Evolutionary conservation across 1,284 basidiomycete genomes (phyloP).

Genomic region (Prillingera fragicola): DNA sequence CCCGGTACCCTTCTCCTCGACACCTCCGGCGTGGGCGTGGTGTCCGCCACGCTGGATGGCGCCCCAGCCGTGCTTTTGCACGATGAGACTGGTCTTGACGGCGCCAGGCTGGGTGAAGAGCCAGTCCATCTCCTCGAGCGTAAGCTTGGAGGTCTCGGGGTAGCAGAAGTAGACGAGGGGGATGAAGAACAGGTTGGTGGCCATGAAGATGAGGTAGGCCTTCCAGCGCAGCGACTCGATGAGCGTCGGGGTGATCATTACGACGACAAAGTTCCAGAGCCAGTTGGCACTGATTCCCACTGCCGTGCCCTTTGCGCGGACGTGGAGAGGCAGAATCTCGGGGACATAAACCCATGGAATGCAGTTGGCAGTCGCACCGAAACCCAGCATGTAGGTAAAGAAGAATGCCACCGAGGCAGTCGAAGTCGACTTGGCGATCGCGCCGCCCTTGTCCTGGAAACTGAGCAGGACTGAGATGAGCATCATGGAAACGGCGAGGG

Average conservation of each 20-base stretch:
- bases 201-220: constrained; percentile 16
- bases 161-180: constrained; percentile 33
- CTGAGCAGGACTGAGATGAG: constrained; percentile 10
- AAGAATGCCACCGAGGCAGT: constrained; percentile 4
- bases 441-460: constrained; percentile 6
- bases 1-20: no score
- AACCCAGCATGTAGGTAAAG: constrained; percentile 10
- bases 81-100: constrained; percentile 2
- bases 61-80: constrained; percentile 5
- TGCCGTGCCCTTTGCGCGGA: constrained; percentile 9
- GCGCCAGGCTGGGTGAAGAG: constrained; percentile 3
- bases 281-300: constrained; percentile 7
- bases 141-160: constrained; percentile 28
- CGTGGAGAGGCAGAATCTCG: constrained; percentile 6
- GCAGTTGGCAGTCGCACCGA: constrained; percentile 7
- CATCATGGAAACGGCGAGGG: constrained; percentile 11
- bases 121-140: constrained; percentile 30
- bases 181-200: constrained; percentile 17
- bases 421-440: constrained; percentile 2
- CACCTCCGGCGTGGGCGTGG: no score
- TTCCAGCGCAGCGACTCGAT: constrained; percentile 5
- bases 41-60: background rate
- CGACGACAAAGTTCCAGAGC: constrained; percentile 2
- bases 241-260: constrained; percentile 3
- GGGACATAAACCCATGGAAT: constrained; percentile 9